These are phyloP conservation scores for Fusarium agapanthi DNA, from an alignment of 2,329 filamentous ascomycete species.

Conservation along the genomic window DNA sequence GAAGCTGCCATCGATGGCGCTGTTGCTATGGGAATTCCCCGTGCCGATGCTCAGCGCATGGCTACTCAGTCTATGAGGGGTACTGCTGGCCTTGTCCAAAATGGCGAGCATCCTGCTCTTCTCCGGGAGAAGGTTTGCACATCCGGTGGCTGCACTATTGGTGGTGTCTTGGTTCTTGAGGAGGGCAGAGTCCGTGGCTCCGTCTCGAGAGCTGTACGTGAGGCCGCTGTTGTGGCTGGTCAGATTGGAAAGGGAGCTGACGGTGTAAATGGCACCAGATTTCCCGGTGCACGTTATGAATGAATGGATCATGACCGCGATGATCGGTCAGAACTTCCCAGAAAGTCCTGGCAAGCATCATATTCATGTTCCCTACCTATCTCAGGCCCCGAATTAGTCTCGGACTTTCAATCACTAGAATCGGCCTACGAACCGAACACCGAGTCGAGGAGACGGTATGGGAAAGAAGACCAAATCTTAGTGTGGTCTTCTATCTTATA, in stretches of 20 bases:
- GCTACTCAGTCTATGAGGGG: conserved; percentile 82
- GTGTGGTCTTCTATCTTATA: conserved; percentile 12
- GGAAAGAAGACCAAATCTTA: neutral
- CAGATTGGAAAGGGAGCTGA: conserved; percentile 60
- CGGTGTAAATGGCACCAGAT: conserved; percentile 49
- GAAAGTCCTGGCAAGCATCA: neutral
- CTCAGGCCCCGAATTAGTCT: neutral
- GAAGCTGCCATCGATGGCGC: conserved; percentile 81
- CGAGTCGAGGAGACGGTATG: neutral
- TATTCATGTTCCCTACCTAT: neutral
- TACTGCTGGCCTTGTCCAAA: conserved; percentile 73
- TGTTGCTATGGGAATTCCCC: conserved; percentile 79
- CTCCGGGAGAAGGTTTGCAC: conserved; percentile 80
- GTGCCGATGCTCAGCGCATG: conserved; percentile 78
- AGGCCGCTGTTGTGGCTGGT: conserved; percentile 75
- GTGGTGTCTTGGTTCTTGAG: conserved; percentile 76
- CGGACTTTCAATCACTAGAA: neutral
- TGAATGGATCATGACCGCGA: conserved; percentile 14
- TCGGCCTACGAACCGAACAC: neutral
- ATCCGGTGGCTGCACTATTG: conserved; percentile 81
- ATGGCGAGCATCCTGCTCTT: conserved; percentile 78
- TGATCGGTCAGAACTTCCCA: neutral
- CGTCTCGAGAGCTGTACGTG: conserved; percentile 73
- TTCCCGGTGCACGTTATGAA: conserved; percentile 19
- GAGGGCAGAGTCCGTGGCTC: conserved; percentile 75